Evolutionary conservation across 768 basidiomycete species (phyloP).

Genomic region (Lactarius evosmus): DNA sequence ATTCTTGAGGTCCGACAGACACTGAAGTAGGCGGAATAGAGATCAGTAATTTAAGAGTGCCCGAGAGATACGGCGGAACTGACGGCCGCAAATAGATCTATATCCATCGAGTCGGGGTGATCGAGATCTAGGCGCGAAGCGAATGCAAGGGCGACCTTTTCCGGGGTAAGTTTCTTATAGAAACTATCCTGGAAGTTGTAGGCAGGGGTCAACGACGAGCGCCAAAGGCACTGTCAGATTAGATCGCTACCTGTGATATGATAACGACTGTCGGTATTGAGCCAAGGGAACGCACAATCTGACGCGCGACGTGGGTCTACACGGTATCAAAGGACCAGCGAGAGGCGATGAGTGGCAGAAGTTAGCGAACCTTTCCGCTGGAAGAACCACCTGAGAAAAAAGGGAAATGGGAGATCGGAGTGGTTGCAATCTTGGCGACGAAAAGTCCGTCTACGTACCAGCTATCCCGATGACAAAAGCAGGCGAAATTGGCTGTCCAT

Average conservation of each 20-base stretch:
- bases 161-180: conserved; percentile 76
- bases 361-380: conserved; percentile 67
- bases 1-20: conserved; percentile 78
- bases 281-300: conserved; percentile 78
- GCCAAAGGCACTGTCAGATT: neutral
- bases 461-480: conserved; percentile 86
- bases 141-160: conserved; percentile 82
- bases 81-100: conserved; percentile 79
- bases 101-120: conserved; percentile 90
- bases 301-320: conserved; percentile 81
- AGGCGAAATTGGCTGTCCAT: conserved; percentile 63
- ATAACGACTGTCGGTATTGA: conserved; percentile 87
- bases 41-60: conserved; percentile 7
- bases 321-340: conserved; percentile 11
- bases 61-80: conserved; percentile 31
- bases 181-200: conserved; percentile 75
- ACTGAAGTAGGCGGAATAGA: conserved; percentile 43
- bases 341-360: neutral
- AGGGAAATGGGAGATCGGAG: conserved; percentile 1
- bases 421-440: neutral
- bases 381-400: conserved; percentile 62
- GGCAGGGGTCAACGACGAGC: neutral
- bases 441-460: conserved; percentile 41
- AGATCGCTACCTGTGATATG: conserved; percentile 65
- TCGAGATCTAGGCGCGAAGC: conserved; percentile 82